Evolutionary conservation across 768 basidiomycete genomes (phyloP).

Genomic region (Tulasnella sp.): DNA sequence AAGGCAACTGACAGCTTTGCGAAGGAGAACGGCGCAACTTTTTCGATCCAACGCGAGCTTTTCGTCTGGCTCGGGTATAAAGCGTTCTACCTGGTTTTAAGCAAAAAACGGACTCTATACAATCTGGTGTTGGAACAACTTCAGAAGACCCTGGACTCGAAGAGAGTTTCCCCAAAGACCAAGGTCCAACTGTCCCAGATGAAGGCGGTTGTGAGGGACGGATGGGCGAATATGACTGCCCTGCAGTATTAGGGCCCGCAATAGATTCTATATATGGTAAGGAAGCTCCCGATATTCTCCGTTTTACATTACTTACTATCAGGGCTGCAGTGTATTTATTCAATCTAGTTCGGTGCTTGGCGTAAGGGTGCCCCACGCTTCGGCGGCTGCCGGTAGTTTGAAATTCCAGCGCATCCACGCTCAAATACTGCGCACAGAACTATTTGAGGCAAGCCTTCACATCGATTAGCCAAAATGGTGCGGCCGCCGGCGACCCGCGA

Average conservation of each 20-base stretch:
- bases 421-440: neutral
- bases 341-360: neutral
- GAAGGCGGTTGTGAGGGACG: neutral
- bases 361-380: neutral
- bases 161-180: neutral
- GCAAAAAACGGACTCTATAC: slow-evolving; percentile 44
- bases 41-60: slow-evolving; percentile 47
- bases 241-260: neutral
- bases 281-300: neutral
- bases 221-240: neutral
- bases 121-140: slow-evolving; percentile 21
- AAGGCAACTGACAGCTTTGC: slow-evolving; percentile 45
- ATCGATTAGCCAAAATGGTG: neutral
- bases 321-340: neutral
- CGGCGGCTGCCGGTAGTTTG: neutral
- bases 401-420: neutral
- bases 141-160: neutral
- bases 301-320: neutral
- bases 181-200: neutral
- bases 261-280: neutral
- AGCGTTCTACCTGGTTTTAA: slow-evolving; percentile 68
- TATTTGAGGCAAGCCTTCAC: neutral
- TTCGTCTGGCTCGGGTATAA: slow-evolving; percentile 73
- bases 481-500: neutral
- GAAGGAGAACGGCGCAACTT: slow-evolving; percentile 39